A percentile compares a stretch with the other conserved stretches of the same genome.
Conservation (phyloP, 257 asterid genomes). For the Solanum ossicruentum region DNA sequence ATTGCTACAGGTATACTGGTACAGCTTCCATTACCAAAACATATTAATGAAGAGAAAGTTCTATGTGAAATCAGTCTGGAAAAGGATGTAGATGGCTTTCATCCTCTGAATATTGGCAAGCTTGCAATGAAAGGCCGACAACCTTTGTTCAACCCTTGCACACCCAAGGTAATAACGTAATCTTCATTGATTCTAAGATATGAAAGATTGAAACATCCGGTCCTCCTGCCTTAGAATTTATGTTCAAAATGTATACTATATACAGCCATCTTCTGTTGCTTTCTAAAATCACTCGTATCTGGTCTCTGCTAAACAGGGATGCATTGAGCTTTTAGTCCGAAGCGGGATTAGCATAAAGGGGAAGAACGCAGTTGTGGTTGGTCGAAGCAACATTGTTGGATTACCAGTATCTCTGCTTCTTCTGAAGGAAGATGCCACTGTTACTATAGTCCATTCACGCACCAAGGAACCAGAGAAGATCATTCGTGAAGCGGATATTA, state of each 20-base stretch:
- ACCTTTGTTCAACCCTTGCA: constrained; percentile 89
- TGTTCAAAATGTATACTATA: not conserved
- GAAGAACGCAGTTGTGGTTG: constrained; percentile 87
- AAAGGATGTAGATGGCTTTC: constrained; percentile 96
- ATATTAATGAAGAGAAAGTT: constrained; percentile 75
- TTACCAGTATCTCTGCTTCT: constrained; percentile 83
- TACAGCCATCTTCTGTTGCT: not conserved
- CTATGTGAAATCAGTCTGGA: constrained; percentile 64
- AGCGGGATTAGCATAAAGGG: constrained; percentile 72
- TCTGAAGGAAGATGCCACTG: constrained; percentile 88
- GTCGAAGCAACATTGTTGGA: constrained; percentile 91
- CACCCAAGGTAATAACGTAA: constrained; percentile 60
- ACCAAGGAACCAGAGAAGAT: constrained; percentile 70
- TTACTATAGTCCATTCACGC: constrained; percentile 74
- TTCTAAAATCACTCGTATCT: not conserved
- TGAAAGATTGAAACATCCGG: not conserved
- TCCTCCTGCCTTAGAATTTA: not conserved
- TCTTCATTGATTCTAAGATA: not conserved
- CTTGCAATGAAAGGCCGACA: constrained; percentile 99
- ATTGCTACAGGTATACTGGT: constrained; percentile 66
- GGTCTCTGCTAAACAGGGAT: constrained; percentile 37
- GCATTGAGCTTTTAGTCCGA: constrained; percentile 73
- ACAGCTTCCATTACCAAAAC: constrained; percentile 94
- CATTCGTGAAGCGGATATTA: constrained; percentile 74
- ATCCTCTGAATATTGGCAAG: constrained; percentile 89